Conservation (phyloP, 2,329 filamentous ascomycete species). For the Paracoccidioides brasiliensis region DNA sequence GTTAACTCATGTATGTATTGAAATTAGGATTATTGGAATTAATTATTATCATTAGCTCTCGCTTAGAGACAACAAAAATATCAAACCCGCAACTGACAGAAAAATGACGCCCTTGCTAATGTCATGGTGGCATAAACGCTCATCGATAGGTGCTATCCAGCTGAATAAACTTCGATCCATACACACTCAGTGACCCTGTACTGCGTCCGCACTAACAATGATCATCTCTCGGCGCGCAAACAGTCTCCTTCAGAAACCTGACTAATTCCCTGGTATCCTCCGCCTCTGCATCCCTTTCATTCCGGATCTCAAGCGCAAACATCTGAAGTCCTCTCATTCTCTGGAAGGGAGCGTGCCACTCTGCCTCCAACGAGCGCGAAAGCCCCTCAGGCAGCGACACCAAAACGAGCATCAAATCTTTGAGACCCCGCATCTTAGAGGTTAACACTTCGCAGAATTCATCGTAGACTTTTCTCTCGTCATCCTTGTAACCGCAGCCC, state of each 20-base stretch:
- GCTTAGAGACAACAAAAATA: too few species aligned
- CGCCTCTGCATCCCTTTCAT: not conserved
- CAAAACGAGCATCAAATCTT: not conserved
- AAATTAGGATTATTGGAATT: not conserved
- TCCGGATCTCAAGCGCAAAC: conserved; percentile 1
- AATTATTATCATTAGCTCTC: too few species aligned
- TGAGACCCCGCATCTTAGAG: not conserved
- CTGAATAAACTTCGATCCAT: too few species aligned
- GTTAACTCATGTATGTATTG: not conserved
- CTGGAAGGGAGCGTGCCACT: not conserved
- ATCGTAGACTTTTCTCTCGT: not conserved
- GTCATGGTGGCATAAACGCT: too few species aligned
- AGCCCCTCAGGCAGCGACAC: not conserved
- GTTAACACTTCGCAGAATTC: not conserved
- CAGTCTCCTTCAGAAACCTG: not conserved
- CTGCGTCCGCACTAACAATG: not conserved
- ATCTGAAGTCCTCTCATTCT: not conserved
- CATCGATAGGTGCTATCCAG: too few species aligned
- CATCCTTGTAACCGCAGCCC: not conserved
- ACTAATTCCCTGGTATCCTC: not conserved
- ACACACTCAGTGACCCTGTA: not conserved
- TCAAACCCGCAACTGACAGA: not conserved
- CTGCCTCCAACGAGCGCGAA: not conserved
- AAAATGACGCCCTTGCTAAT: not conserved
- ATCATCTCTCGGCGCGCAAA: not conserved